phyloP scores from a whole-genome alignment of 2,329 filamentous ascomycete genomes.

The Trichoderma oligosporum region DNA sequence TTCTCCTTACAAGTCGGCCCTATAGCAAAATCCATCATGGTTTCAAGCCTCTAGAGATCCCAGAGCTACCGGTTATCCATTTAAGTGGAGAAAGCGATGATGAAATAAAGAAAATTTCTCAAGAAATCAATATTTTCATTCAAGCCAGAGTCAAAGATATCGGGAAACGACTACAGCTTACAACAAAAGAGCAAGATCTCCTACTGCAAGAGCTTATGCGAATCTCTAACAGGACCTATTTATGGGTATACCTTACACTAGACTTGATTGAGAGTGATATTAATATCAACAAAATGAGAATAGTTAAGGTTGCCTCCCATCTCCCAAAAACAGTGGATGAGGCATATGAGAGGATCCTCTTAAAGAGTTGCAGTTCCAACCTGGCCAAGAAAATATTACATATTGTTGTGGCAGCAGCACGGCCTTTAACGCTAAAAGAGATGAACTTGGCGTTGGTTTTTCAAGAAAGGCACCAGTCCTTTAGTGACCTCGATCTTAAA shows the following conservation, averaged over 20 bases:
- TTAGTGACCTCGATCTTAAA: conserved; percentile 8
- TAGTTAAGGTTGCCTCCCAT: conserved; percentile 12
- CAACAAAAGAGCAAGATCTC: conserved; percentile 13
- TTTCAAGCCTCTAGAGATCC: conserved; percentile 21
- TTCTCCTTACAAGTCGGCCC: conserved; percentile 35
- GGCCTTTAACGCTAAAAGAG: conserved; percentile 25
- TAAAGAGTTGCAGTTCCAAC: conserved; percentile 17
- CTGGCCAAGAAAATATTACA: conserved; percentile 24
- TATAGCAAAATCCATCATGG: conserved; percentile 26
- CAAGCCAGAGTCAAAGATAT: conserved; percentile 16
- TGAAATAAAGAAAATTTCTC: conserved; percentile 20
- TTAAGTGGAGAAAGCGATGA: conserved; percentile 22
- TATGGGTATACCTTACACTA: conserved; percentile 28
- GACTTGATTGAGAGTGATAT: conserved; percentile 20
- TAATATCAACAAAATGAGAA: conserved; percentile 8
- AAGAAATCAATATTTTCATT: conserved; percentile 26
- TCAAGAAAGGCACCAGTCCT: conserved; percentile 5
- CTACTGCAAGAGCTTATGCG: conserved; percentile 17
- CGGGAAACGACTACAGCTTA: neutral
- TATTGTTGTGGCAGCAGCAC: conserved; percentile 27
- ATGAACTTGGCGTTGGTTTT: conserved; percentile 25
- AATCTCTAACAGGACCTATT: conserved; percentile 26
- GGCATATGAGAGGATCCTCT: conserved; percentile 29
- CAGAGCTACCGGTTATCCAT: conserved; percentile 21
- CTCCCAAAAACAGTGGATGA: conserved; percentile 26